These are phyloP conservation scores for Plasmodium vivax DNA, from an alignment of 169 alveolate genomes.

Conservation along the genomic window DNA sequence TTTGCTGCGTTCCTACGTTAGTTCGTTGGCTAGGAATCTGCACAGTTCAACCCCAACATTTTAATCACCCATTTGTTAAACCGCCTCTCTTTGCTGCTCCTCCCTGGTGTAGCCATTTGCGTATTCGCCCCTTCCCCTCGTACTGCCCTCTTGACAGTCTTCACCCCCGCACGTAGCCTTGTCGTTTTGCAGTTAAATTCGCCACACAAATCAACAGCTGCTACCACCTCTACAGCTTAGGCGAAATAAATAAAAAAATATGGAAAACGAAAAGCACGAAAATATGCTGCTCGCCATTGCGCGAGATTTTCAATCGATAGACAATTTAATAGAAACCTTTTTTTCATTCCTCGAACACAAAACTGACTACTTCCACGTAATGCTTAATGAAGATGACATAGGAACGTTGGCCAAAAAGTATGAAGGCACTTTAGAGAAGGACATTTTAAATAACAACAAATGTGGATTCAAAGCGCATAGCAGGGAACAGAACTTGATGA, in stretches of 20 bases:
- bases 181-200: not conserved
- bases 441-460: constrained; percentile 48
- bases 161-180: not conserved
- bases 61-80: not conserved
- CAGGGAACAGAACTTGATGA: constrained; percentile 40
- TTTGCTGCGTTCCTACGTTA: not conserved
- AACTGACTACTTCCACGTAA: constrained; percentile 63
- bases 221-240: not conserved
- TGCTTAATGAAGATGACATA: constrained; percentile 61
- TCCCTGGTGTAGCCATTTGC: not conserved
- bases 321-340: constrained; percentile 64
- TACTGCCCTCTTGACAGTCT: not conserved
- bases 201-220: not conserved
- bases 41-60: not conserved
- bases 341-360: constrained; percentile 51
- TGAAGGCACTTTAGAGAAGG: constrained; percentile 47
- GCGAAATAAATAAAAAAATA: not conserved
- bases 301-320: constrained; percentile 51
- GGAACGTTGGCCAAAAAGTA: constrained; percentile 32
- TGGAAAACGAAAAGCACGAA: constrained; percentile 63
- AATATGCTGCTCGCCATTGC: constrained; percentile 70
- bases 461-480: constrained; percentile 65
- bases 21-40: not conserved
- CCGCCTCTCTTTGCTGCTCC: not conserved
- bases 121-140: not conserved